Percentiles rank a stretch among this genome's conserved stretches.
Conservation (phyloP, 2,329 filamentous ascomycete species). For the Ceratocystiopsis minuta region DNA sequence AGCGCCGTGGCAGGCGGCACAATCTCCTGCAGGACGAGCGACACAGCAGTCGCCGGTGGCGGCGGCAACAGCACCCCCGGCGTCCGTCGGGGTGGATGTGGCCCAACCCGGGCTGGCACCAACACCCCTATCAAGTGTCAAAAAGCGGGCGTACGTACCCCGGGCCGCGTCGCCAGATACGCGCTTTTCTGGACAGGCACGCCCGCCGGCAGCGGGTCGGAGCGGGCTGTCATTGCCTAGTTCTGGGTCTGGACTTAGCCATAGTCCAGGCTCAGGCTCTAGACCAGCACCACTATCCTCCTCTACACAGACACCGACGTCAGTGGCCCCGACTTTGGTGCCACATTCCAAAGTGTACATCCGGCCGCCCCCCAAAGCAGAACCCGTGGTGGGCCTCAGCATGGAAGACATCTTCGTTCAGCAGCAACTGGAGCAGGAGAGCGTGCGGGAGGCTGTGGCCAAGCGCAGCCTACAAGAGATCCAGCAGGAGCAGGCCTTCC, state of each 20-base stretch:
- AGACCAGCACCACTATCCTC: too few relatives aligned
- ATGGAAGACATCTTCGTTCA: constrained; percentile 80
- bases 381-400: constrained; percentile 43
- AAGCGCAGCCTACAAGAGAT: constrained; percentile 88
- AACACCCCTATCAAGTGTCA: constrained; percentile 17
- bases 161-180: constrained; percentile 44
- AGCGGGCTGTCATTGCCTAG: constrained; percentile 1
- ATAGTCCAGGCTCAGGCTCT: too few relatives aligned
- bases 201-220: constrained; percentile 3
- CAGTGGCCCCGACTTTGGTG: constrained; percentile 19
- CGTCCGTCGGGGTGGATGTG: not conserved
- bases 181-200: constrained; percentile 37
- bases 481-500: constrained; percentile 90
- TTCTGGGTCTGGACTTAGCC: too few relatives aligned
- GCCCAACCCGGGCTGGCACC: too few relatives aligned
- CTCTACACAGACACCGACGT: too few relatives aligned
- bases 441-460: constrained; percentile 64
- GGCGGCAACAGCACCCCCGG: not conserved
- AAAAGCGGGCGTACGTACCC: constrained; percentile 19
- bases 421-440: constrained; percentile 69
- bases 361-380: constrained; percentile 37
- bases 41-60: constrained; percentile 14
- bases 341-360: constrained; percentile 46
- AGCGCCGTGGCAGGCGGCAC: not conserved
- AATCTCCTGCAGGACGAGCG: constrained; percentile 13